A percentile compares a stretch with the other conserved stretches of the same genome.
Evolutionary conservation across 495 filamentous ascomycete species (phyloP).

Genomic region (Diplogelasinospora grovesii): DNA sequence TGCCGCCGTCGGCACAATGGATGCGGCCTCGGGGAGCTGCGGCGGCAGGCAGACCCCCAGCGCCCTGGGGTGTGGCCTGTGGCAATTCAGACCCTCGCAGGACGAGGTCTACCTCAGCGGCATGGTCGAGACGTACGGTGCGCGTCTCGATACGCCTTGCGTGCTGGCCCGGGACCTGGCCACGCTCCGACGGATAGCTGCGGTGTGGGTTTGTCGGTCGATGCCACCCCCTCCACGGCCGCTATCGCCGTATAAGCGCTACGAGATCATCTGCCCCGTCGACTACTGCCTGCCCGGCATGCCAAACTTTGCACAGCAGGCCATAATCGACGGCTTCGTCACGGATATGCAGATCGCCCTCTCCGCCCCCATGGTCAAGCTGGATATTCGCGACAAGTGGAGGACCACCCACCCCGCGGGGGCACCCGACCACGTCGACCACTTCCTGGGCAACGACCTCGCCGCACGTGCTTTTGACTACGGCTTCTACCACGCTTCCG

Average conservation of each 20-base stretch:
- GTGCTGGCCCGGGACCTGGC: not conserved
- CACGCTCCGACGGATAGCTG: not conserved
- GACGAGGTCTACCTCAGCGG: not conserved
- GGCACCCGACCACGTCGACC: not conserved
- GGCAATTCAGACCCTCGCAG: slow-evolving; percentile 3
- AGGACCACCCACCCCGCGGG: not conserved
- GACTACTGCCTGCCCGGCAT: slow-evolving; percentile 5
- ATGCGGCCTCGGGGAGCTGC: no score
- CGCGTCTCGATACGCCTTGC: not conserved
- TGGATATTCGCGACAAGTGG: not conserved
- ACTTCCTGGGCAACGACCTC: not conserved
- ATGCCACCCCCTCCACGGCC: not conserved
- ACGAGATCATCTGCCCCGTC: not conserved
- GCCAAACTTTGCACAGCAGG: not conserved
- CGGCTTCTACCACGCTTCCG: slow-evolving; percentile 1
- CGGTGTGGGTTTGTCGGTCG: not conserved
- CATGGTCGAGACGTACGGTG: not conserved
- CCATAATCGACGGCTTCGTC: slow-evolving; percentile 1
- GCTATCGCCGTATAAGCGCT: not conserved
- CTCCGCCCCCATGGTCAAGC: not conserved
- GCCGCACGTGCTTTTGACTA: not conserved
- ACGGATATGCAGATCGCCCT: not conserved
- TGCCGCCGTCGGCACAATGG: slow-evolving; percentile 38
- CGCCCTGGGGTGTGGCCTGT: slow-evolving; percentile 1
- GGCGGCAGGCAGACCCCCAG: slow-evolving; percentile 1